Evolutionary conservation across 1,284 basidiomycete species (phyloP).

Genomic region (Fereydounia khargensis): DNA sequence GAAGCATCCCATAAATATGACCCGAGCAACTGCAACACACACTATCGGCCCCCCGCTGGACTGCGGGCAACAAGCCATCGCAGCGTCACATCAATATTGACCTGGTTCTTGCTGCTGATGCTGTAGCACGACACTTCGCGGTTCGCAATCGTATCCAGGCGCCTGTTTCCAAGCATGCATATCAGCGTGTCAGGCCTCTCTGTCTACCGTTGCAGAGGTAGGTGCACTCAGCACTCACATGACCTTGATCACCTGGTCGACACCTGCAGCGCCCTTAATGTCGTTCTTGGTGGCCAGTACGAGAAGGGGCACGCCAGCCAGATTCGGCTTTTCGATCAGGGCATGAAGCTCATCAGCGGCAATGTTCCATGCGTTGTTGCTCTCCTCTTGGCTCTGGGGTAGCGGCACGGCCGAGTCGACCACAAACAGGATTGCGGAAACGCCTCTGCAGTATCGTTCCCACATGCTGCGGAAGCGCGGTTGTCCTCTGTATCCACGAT

Average conservation of each 20-base stretch:
- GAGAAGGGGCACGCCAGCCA: conserved; percentile 78
- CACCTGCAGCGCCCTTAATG: conserved; percentile 71
- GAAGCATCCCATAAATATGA: neutral
- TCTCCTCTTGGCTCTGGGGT: conserved; percentile 5
- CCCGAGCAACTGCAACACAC: neutral
- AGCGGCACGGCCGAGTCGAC: conserved; percentile 22
- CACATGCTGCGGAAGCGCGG: conserved; percentile 81
- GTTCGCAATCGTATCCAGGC: conserved; percentile 64
- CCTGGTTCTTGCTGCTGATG: conserved; percentile 79
- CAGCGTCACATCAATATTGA: conserved; percentile 70
- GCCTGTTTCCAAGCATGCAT: neutral
- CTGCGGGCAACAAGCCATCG: conserved; percentile 60
- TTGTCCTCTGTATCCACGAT: conserved; percentile 71
- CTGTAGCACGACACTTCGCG: conserved; percentile 62
- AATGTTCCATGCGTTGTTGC: conserved; percentile 58
- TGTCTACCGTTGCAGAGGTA: too few species aligned
- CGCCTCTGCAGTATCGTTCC: conserved; percentile 93
- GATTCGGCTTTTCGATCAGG: conserved; percentile 71
- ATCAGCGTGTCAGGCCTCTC: too few species aligned
- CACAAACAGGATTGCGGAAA: conserved; percentile 86
- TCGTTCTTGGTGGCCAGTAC: conserved; percentile 98
- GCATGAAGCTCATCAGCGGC: conserved; percentile 87
- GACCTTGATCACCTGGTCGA: conserved; percentile 80
- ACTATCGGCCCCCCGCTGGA: conserved; percentile 28
- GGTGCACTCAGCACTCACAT: too few species aligned